These are phyloP conservation scores for Fusarium pilosicola DNA, from an alignment of 2,329 filamentous ascomycete genomes.

Conservation along the genomic window DNA sequence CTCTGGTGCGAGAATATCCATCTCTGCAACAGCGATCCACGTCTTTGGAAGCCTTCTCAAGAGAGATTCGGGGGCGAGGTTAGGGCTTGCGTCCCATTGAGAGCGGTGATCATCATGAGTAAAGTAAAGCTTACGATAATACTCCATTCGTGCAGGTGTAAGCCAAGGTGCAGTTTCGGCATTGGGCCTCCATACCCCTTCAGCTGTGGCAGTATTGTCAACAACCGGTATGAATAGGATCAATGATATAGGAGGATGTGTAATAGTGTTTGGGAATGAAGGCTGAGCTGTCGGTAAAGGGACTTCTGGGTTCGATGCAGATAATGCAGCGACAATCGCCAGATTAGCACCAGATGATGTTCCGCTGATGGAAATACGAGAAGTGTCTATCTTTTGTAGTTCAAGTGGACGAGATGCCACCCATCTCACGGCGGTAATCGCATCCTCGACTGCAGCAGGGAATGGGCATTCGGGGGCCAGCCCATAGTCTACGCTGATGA, in stretches of 20 bases:
- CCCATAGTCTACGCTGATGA: constrained; percentile 49
- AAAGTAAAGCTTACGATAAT: constrained; percentile 51
- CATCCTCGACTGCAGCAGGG: constrained; percentile 49
- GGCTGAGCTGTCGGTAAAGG: constrained; percentile 32
- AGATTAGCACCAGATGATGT: constrained; percentile 46
- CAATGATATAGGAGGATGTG: constrained; percentile 18
- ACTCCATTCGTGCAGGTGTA: constrained; percentile 48
- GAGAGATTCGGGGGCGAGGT: constrained; percentile 40
- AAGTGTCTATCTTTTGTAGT: constrained; percentile 39
- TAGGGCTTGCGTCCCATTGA: constrained; percentile 49
- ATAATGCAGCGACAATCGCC: constrained; percentile 37
- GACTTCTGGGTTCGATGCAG: constrained; percentile 22
- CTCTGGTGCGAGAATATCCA: constrained; percentile 49
- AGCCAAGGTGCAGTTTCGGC: constrained; percentile 48
- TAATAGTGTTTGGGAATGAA: constrained; percentile 13
- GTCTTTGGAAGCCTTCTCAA: constrained; percentile 44
- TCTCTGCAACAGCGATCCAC: constrained; percentile 48
- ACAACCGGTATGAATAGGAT: constrained; percentile 48
- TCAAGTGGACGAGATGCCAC: constrained; percentile 33
- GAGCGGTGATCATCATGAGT: constrained; percentile 34
- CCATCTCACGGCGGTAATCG: constrained; percentile 47
- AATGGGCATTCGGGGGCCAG: constrained; percentile 51
- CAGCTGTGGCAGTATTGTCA: constrained; percentile 48
- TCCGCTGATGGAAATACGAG: constrained; percentile 46
- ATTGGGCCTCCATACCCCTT: constrained; percentile 39